Conservation (phyloP, 371 early-diverging fungal genomes). For the Syncephalastrum monosporum region DNA sequence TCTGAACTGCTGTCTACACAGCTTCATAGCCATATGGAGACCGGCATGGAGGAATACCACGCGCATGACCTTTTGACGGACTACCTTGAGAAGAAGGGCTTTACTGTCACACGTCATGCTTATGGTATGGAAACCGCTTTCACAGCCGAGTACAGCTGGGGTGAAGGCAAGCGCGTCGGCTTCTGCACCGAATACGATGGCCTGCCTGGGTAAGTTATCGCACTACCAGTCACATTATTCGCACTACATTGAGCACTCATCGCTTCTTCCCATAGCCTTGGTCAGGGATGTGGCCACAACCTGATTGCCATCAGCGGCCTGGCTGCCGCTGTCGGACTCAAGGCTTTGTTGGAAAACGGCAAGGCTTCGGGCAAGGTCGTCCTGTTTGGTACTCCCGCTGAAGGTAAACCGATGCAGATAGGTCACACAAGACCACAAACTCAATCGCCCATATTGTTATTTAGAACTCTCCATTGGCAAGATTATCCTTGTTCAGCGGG, state of each 20-base stretch:
- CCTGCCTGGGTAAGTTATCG: slow-evolving; percentile 42
- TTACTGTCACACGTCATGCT: slow-evolving; percentile 50
- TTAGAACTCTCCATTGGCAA: slow-evolving; percentile 63
- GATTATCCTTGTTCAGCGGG: slow-evolving; percentile 56
- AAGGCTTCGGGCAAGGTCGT: slow-evolving; percentile 53
- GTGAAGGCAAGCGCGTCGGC: slow-evolving; percentile 35
- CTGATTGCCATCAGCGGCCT: slow-evolving; percentile 67
- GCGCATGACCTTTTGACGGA: slow-evolving; percentile 53
- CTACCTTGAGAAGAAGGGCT: slow-evolving; percentile 52
- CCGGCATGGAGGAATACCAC: slow-evolving; percentile 51
- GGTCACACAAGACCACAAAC: no score
- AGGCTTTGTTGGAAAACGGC: slow-evolving; percentile 47
- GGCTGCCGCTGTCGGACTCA: slow-evolving; percentile 56
- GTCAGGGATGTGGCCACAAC: slow-evolving; percentile 63
- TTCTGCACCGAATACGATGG: slow-evolving; percentile 66
- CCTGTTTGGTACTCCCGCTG: slow-evolving; percentile 77
- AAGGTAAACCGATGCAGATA: slow-evolving; percentile 22
- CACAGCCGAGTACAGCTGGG: slow-evolving; percentile 49
- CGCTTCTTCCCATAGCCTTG: slow-evolving; percentile 17
- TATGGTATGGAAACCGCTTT: slow-evolving; percentile 61
- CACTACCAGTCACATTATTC: neutral
- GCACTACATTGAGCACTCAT: neutral
- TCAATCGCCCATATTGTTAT: no score
- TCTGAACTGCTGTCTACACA: neutral
- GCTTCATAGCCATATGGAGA: slow-evolving; percentile 62